Evolutionary conservation across 192 early-diverging fungal species (phyloP), one percentile per base, ranked within the genome.

Genomic region (Podila horticola): DNA sequence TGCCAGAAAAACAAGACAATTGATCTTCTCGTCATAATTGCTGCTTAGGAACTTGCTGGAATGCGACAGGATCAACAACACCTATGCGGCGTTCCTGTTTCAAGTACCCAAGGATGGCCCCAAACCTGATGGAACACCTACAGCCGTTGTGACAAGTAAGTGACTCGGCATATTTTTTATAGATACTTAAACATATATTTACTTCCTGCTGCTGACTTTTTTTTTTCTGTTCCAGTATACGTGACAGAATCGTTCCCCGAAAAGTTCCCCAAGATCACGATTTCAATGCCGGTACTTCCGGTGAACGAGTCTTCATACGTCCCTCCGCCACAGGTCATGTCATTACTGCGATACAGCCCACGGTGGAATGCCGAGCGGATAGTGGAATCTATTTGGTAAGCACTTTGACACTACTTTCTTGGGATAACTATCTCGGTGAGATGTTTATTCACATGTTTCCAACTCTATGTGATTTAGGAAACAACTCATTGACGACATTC

Each of bases 31-130:
- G 11, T 19, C 31, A 38, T 15, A 13, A 8, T 67, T 24, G 19
- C 13, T 24, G 45, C 29, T 20, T 79, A 79, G 76, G 5, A 52
- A 72, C n/a, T 60, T 79, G n/a, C 26, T 79, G n/a, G 76, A 79
- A 24, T 79, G 50, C 41, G 76, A 79, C 31, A 4, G 30, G 28
- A 48, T 58, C 19, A 61, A 79, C 45, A 26, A 72, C 45, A 79
- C 20, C 3, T 67, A 57, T 15, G 70, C 76, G 2, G 64, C 76
- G 3, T 72, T 79, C 26, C 11, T 79, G 45, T 59, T 79, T 13
- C 55, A 24, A 3, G 66, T 72, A 1, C 61, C 51, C 66, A 69
- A 50, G 7, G 70, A 67, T 1, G 61, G 45, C 4, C 3, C 22
- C 1, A 68, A 62, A 0, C 36, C 50, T 11, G 74, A 66, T 19